Conservation (phyloP, 805 yeast genomes). For the Saturnispora hagleri region DNA sequence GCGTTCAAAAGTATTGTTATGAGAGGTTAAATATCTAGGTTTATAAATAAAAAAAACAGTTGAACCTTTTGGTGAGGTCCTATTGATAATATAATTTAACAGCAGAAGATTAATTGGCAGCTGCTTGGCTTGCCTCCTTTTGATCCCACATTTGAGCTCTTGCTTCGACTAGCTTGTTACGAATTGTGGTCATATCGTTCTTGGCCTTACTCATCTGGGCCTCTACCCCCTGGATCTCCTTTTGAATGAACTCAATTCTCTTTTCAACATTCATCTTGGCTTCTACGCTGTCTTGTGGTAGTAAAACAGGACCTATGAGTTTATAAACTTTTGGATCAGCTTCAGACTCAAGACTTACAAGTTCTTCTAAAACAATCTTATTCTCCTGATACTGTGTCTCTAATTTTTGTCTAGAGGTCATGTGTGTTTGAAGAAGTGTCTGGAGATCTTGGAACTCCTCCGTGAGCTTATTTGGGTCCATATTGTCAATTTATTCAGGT, state of each 20-base stretch:
- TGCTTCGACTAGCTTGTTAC: background rate
- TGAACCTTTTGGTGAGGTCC: background rate
- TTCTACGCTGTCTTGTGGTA: slow-evolving; percentile 81
- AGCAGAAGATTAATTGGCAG: background rate
- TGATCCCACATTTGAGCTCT: background rate
- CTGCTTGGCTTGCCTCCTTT: background rate
- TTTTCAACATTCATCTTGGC: slow-evolving; percentile 79
- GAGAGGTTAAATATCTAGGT: slow-evolving; percentile 36
- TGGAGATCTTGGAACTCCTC: slow-evolving; percentile 22
- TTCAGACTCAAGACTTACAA: slow-evolving; percentile 46
- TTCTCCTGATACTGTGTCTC: slow-evolving; percentile 95
- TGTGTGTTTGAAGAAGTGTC: slow-evolving; percentile 34
- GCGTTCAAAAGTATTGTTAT: slow-evolving; percentile 61
- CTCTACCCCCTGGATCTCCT: slow-evolving; percentile 75
- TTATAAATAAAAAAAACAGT: background rate
- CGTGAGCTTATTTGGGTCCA: slow-evolving; percentile 1
- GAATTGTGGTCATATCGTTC: slow-evolving; percentile 1
- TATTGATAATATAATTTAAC: background rate
- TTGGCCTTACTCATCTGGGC: slow-evolving; percentile 40
- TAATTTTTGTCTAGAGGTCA: slow-evolving; percentile 70
- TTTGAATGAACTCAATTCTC: slow-evolving; percentile 77
- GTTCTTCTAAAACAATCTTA: slow-evolving; percentile 78
- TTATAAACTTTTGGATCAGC: slow-evolving; percentile 62
- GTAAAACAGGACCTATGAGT: slow-evolving; percentile 81
- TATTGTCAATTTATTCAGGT: slow-evolving; percentile 35